Evolutionary conservation across 441 rosid species (phyloP).

Genomic region (Cnidoscolus chayamansa): DNA sequence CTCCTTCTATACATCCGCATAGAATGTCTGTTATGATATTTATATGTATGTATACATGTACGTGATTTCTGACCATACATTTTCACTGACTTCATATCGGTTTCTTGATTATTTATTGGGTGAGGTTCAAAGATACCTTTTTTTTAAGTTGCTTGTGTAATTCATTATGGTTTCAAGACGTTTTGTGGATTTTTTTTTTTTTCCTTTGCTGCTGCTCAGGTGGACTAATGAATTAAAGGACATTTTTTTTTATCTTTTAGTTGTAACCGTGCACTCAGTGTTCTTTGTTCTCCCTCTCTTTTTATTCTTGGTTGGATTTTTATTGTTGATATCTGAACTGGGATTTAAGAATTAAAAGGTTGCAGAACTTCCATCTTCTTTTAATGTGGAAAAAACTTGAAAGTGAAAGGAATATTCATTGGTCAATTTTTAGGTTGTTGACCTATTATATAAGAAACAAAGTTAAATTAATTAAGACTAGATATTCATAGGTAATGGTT

Average conservation of each 20-base stretch:
- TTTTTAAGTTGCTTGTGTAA: slow-evolving; percentile 17
- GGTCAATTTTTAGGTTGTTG: background rate
- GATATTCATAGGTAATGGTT: too few relatives aligned
- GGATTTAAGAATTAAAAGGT: background rate
- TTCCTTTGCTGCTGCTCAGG: background rate
- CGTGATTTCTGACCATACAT: background rate
- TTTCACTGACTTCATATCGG: background rate
- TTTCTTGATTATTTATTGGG: slow-evolving; percentile 4
- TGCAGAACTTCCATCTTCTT: background rate
- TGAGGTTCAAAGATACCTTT: slow-evolving; percentile 5
- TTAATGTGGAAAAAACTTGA: background rate
- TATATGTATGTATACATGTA: background rate
- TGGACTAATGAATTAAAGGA: background rate
- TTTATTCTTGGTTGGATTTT: too few relatives aligned
- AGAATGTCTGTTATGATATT: background rate
- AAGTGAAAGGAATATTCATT: background rate
- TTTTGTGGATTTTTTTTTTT: background rate
- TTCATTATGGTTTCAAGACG: slow-evolving; percentile 9
- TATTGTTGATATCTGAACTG: background rate
- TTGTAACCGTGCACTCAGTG: background rate
- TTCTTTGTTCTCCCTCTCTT: background rate
- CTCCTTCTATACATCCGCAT: background rate
- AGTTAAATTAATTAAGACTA: too few relatives aligned
- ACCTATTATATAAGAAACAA: too few relatives aligned
- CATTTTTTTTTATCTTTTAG: background rate